Base-by-base conservation (phyloP, 495 filamentous ascomycete genomes). In the Penicillium daleae region DNA sequence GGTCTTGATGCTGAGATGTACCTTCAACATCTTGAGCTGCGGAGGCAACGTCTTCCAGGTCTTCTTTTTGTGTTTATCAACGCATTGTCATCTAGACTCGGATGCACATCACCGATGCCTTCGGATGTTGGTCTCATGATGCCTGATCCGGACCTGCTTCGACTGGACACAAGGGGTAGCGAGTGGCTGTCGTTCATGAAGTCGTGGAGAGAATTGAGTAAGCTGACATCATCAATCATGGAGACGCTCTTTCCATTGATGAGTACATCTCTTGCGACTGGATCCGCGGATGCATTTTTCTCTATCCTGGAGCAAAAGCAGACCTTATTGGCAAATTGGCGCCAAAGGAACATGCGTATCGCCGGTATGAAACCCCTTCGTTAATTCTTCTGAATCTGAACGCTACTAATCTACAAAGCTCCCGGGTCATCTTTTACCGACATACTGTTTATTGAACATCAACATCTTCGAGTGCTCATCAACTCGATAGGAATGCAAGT, bases 401-500 rank as follows among this genome's bases (percentile, higher is more conserved):
- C 9, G 13, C 48, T 13, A 7, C 63, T 52, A 46, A 19, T 31
- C 17, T 9, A 51, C 4, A 15, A 32, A 55, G 39, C 29, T 4
- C n/a, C 48, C 27, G 33, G 26, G 8, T 56, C 60, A 13, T 51
- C 56, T 1, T 57, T 49, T 22, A 57, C 33, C 9, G 51, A 67
- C 44, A 66, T 68, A 22, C 66, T 74, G 7, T 62, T 64, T 26
- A 76, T 76, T 33, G 76, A 78, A 57, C 74, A 78, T 59, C 70
- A 80, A 37, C 73, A 80, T 50, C 71, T 78, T 2, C 60, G 74
- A 2, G 68, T 77, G 13, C 71, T 76, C 40, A 71, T 69, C 46
- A 80, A 75, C 62, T 76, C 73, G 3, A 60, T 77, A 15, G 75
- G 69, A 6, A 75, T 76, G 67, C 76, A 78, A 59, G 63, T 67